Conservation (phyloP, 352 stramenopile genomes). For the Pythium folliculosum region DNA sequence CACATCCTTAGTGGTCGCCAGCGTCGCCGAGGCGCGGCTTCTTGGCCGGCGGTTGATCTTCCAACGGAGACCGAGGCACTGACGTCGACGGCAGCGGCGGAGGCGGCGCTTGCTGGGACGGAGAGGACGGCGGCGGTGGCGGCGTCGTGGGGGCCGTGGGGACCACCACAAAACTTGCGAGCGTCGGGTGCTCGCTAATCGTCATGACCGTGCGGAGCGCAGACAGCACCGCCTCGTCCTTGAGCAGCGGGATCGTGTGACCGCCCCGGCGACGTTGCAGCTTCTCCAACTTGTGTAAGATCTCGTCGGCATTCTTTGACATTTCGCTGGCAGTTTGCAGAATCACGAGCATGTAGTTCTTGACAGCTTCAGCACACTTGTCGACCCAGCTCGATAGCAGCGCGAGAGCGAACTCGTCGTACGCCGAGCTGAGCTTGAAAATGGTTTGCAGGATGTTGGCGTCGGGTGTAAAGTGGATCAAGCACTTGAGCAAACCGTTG, state of each 20-base stretch:
- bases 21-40: conserved; percentile 44
- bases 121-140: conserved; percentile 18
- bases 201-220: conserved; percentile 44
- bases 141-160: conserved; percentile 16
- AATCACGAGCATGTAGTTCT: conserved; percentile 51
- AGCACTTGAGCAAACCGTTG: conserved; percentile 72
- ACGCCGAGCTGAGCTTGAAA: conserved; percentile 66
- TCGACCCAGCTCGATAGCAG: conserved; percentile 72
- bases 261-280: conserved; percentile 45
- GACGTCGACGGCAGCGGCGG: conserved; percentile 5
- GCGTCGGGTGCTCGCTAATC: conserved; percentile 22
- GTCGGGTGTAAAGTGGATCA: conserved; percentile 73
- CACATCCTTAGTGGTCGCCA: not conserved
- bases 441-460: conserved; percentile 68
- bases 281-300: conserved; percentile 65
- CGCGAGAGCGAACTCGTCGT: conserved; percentile 69
- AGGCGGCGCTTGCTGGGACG: conserved; percentile 1
- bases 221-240: conserved; percentile 43
- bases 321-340: conserved; percentile 38
- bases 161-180: conserved; percentile 28
- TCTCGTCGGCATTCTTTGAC: conserved; percentile 50
- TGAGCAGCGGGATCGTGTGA: conserved; percentile 39
- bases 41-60: conserved; percentile 55
- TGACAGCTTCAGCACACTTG: conserved; percentile 62
- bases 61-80: conserved; percentile 18